Evolutionary conservation across 78 protist species (phyloP), one percentile per base, ranked within the genome.

Genomic region (Tieghemostelium lacteum): DNA sequence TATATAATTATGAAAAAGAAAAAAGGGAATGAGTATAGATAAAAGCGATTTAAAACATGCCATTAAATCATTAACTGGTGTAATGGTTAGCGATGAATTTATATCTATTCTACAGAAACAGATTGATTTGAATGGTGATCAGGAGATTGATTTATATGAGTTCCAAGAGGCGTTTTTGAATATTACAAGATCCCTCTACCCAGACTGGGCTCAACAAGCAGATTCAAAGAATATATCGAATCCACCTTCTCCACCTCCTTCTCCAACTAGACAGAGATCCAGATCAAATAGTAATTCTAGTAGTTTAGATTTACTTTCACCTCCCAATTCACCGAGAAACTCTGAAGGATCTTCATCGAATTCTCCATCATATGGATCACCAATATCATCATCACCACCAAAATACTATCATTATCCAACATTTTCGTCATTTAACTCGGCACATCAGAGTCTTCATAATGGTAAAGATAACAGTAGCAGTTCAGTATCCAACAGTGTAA

Each of bases 121-220:
- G 36, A 37, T 83, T 7, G 91, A 34, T 31, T 16, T 40, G 40
- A 40, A 66, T 57, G 91, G 78, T 2, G 63, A 83, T n/a, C n/a
- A 67, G 39, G 88, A 80, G 88, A 83, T 83, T 69, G 91, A 83
- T 60, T 83, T 83, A 12, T 72, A 83, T 36, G 91, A 83, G 57
- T 83, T 83, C 69, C 28, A 74, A 16, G 91, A 83, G 12, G 74
- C 91, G 12, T 83, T 83, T 42, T 57, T 65, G 22, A 34, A 66
- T 28, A 83, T 83, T 31, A 69, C 78, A 1, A 19, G 37, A 42
- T 69, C 91, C 4, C 75, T 83, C 50, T 83, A 69, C 10, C 91
- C 91, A 10, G 58, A 16, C 52, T 34, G 39, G 3, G 3, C 8
- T n/a, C 37, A 34, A 45, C 45, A 36, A 29, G 52, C 6, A 6